Percentiles rank a stretch among this genome's conserved stretches.
phyloP scores from a whole-genome alignment of 305 asterid genomes.

The Fraxinus dipetala region DNA sequence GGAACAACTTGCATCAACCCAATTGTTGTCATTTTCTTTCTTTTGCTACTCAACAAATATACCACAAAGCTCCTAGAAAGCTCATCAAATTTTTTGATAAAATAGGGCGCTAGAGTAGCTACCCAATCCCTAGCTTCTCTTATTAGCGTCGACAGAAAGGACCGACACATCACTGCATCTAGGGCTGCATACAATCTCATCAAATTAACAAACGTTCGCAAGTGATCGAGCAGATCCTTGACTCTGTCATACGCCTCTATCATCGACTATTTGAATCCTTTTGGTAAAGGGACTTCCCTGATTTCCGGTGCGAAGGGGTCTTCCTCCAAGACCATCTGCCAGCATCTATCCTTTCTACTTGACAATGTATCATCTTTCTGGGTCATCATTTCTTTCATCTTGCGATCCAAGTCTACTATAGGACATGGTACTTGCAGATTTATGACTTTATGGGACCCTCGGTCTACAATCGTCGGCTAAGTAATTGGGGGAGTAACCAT shows the following conservation, averaged over 20 bases:
- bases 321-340: background rate
- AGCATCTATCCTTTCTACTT: background rate
- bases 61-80: background rate
- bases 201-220: background rate
- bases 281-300: too few relatives aligned
- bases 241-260: background rate
- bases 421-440: background rate
- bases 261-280: background rate
- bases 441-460: background rate
- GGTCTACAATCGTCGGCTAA: background rate
- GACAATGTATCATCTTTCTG: background rate
- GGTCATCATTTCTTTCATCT: background rate
- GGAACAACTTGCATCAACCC: background rate
- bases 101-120: background rate
- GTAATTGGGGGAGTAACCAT: too few relatives aligned
- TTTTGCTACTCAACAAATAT: background rate
- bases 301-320: background rate
- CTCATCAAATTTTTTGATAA: background rate
- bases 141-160: too few relatives aligned
- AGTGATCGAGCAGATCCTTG: background rate
- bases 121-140: background rate
- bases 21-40: background rate
- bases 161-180: too few relatives aligned
- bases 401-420: background rate
- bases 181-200: too few relatives aligned